phyloP scores from a whole-genome alignment of 495 filamentous ascomycete genomes.

The Lepidopterella palustris region DNA sequence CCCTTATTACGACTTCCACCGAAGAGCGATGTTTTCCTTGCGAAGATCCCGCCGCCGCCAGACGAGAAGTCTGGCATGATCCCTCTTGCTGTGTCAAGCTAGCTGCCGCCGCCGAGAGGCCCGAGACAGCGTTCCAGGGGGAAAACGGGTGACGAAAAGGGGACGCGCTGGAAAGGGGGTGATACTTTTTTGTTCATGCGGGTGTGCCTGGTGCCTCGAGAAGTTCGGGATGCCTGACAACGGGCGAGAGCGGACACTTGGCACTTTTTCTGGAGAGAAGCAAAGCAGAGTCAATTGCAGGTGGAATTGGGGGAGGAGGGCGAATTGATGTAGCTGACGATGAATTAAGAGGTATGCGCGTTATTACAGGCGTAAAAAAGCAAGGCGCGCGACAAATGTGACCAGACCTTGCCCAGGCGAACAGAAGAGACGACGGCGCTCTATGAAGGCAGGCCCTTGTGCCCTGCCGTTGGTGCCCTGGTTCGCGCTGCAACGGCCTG shows the following conservation, averaged over 20 bases:
- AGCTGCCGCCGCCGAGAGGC: neutral
- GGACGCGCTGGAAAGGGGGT: neutral
- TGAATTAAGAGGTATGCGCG: neutral
- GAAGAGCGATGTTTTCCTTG: slow-evolving; percentile 23
- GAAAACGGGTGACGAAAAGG: neutral
- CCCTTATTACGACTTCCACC: slow-evolving; percentile 3
- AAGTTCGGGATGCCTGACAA: no score
- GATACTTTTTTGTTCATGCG: no score
- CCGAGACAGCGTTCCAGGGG: neutral
- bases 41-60: slow-evolving; percentile 12
- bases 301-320: no score
- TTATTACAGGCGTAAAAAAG: neutral
- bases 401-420: neutral
- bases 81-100: neutral
- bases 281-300: no score
- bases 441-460: neutral
- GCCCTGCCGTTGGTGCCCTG: neutral
- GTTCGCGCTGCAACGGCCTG: neutral
- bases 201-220: no score
- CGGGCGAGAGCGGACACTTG: no score
- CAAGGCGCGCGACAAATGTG: neutral
- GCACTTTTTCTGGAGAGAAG: no score
- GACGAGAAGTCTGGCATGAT: neutral
- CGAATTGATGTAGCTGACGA: neutral
- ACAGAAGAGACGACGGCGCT: no score